Percentiles rank a stretch among this genome's conserved stretches.
Evolutionary conservation across 257 asterid species (phyloP).

Genomic region (Solanum lignicaule): DNA sequence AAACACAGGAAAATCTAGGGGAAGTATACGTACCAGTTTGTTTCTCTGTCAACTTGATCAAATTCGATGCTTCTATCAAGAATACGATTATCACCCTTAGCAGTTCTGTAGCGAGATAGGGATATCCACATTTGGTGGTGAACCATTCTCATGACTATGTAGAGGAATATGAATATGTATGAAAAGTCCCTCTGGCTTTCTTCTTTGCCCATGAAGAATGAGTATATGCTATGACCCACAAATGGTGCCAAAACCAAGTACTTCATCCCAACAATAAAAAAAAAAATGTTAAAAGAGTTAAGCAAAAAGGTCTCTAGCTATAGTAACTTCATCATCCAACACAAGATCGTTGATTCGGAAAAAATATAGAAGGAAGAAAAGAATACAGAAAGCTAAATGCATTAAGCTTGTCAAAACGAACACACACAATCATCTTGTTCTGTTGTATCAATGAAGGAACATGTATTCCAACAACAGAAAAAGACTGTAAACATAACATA

Average conservation of each 20-base stretch:
- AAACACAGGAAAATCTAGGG: too few species aligned
- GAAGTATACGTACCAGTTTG: constrained; percentile 33
- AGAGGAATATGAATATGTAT: constrained; percentile 31
- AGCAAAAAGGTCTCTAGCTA: neutral
- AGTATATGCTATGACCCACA: constrained; percentile 39
- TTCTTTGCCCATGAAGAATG: constrained; percentile 10
- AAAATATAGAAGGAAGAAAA: too few species aligned
- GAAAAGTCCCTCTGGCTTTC: constrained; percentile 20
- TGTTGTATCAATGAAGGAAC: too few species aligned
- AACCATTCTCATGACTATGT: constrained; percentile 31
- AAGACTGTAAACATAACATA: neutral
- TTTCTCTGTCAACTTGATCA: constrained; percentile 73
- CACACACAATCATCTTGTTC: too few species aligned
- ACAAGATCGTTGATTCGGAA: too few species aligned
- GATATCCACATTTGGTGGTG: constrained; percentile 75
- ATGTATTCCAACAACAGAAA: too few species aligned
- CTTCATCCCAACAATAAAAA: constrained; percentile 13
- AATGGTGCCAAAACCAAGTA: constrained; percentile 56
- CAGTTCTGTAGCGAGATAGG: constrained; percentile 50
- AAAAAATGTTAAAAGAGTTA: neutral
- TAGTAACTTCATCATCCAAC: too few species aligned
- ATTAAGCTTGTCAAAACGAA: neutral
- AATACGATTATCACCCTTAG: constrained; percentile 51
- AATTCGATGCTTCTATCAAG: constrained; percentile 55
- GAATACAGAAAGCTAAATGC: neutral